These are phyloP conservation scores for Fraxinus sp. DNA, from an alignment of 305 asterid genomes.

Conservation along the genomic window DNA sequence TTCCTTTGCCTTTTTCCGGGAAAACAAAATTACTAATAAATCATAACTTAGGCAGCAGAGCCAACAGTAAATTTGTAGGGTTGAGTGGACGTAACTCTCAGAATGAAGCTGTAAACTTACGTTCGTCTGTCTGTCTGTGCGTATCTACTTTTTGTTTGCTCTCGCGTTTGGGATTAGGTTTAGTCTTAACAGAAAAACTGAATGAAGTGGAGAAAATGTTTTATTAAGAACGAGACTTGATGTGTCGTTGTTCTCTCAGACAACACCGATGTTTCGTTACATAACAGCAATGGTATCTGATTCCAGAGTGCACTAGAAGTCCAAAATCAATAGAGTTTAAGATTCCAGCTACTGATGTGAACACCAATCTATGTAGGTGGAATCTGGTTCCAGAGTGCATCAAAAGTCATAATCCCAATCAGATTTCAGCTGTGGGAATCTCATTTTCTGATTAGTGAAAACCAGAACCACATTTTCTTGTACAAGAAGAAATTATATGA, in stretches of 20 bases:
- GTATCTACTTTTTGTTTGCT: neutral
- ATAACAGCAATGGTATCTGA: neutral
- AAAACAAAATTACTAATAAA: neutral
- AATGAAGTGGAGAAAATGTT: neutral
- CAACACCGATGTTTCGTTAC: neutral
- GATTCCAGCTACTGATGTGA: neutral
- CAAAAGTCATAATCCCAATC: neutral
- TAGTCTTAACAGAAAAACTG: neutral
- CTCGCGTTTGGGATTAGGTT: neutral
- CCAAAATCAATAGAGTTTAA: neutral
- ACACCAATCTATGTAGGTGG: neutral
- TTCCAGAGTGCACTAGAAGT: neutral
- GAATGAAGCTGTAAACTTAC: neutral
- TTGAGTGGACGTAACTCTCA: neutral
- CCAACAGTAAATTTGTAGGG: neutral
- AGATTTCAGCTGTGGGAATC: conserved; percentile 9
- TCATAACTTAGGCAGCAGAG: neutral
- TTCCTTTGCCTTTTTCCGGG: neutral
- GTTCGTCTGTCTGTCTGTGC: neutral
- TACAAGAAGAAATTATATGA: neutral
- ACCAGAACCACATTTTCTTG: neutral
- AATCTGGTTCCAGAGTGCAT: conserved; percentile 16
- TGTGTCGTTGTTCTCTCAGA: neutral
- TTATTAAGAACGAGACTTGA: neutral
- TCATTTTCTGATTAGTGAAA: neutral